Evolutionary conservation across 2,329 filamentous ascomycete species (phyloP), one percentile per base, ranked within the genome.

Genomic region (Tolypocladium ovalisporum): DNA sequence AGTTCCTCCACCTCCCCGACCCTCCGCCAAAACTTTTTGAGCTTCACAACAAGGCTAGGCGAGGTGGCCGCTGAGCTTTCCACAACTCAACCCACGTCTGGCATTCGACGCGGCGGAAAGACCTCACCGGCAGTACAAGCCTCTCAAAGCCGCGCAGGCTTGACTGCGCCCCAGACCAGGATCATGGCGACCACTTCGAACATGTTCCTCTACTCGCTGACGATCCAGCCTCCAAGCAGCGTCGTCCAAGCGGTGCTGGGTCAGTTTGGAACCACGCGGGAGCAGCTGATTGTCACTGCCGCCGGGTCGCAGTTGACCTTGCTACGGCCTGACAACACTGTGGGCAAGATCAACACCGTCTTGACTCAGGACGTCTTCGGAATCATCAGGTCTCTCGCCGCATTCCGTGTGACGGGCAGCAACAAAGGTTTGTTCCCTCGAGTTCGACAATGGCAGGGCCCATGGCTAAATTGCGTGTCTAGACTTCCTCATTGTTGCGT

Each of bases 201-300:
- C 73, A 96, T 97, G 90, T 97, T 97, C 73, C 86, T 99, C 77
- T 99, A 99, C 78, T 94, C 90, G 68, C 81, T 99, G 77, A 97
- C 94, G 65, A 87, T 99, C 68, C 91, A 97, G 75, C 88, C 90
- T 65, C 90, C 94, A 37, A 92, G 91, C 64, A 88, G 90, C 59
- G 85, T 96, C 68, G 91, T 88, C 54, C 88, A 96, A 75, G 92
- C 94, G 62, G 88, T 97, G 63, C 82, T 96, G 59, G 95, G 94
- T 66, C 93, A 97, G 76, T 97, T 97, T 75, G 87, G 90, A 60
- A 92, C 93, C 64, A 96, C 90, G 62, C 96, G 93, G 76, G 93
- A 97, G 75, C 94, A 99, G 79, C 92, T 97, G 75, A 96, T 99
- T 70, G 84, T 97, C 71, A 93, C 92, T 34, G 93, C 89, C 54